phyloP scores from a whole-genome alignment of 2,329 filamentous ascomycete genomes.

The Cladophialophora psammophila region DNA sequence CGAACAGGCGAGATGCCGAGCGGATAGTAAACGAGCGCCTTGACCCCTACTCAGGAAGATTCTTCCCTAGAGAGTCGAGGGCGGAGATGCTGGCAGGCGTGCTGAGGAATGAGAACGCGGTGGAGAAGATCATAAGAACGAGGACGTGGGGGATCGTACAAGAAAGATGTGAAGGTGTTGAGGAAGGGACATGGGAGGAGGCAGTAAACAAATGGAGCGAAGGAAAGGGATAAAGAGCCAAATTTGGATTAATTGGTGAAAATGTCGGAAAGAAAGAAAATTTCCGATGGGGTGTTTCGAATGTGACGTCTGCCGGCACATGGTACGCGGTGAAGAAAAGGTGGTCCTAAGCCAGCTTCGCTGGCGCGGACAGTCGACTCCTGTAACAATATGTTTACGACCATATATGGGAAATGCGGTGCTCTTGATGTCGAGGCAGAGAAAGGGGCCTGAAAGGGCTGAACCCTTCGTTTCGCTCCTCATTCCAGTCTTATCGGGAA shows the following conservation, averaged over 20 bases:
- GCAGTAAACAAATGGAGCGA: constrained; percentile 31
- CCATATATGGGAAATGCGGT: too few relatives aligned
- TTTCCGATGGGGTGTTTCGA: background rate
- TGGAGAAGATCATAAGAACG: constrained; percentile 79
- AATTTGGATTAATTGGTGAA: background rate
- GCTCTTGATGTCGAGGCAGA: too few relatives aligned
- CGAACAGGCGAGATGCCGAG: constrained; percentile 74
- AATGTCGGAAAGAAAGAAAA: background rate
- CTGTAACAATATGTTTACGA: too few relatives aligned
- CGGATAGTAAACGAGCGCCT: constrained; percentile 83
- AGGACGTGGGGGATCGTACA: constrained; percentile 82
- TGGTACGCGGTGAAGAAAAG: too few relatives aligned
- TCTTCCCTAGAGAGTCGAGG: constrained; percentile 78
- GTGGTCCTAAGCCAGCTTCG: too few relatives aligned
- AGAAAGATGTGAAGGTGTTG: constrained; percentile 73
- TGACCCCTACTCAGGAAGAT: constrained; percentile 88
- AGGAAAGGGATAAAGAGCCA: constrained; percentile 3
- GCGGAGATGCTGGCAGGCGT: constrained; percentile 78
- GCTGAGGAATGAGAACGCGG: constrained; percentile 77
- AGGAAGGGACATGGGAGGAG: constrained; percentile 43
- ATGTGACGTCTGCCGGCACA: too few relatives aligned
- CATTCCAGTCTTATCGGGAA: too few relatives aligned
- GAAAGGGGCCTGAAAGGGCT: too few relatives aligned
- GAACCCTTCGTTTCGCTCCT: too few relatives aligned
- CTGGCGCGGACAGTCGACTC: too few relatives aligned